Base-by-base conservation (phyloP, 1,139 yeast species). In the Geotrichum phurueaensis region DNA sequence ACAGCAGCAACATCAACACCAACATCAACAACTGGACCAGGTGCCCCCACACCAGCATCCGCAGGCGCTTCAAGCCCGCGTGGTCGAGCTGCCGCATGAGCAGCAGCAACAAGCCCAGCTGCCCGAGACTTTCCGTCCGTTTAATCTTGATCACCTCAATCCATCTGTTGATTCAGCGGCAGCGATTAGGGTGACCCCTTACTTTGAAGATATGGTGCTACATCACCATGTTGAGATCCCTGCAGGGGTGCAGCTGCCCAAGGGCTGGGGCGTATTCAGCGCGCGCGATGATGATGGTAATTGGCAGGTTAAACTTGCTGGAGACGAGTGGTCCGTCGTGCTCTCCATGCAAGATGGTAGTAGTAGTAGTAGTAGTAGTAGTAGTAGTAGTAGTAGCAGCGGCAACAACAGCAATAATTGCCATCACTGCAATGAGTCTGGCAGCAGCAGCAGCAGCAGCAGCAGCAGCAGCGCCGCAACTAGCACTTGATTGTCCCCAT, bases 271-370 rank as follows among this genome's bases (percentile, higher is more conserved):
- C 6, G 61, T 54, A 5, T 52, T 59, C 15, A 56, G 55, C 20
- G 55, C 59, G 31, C 43, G 47, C 12, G 55, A 56, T 12, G 25
- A 31, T 6, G 55, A 57, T 45, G 65, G 65, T n/a, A 54, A 43
- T 13, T 43, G 56, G 27, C 60, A 63, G 36, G 60, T 64, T 18
- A 61, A 58, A 49, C 53, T 63, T n/a, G 58, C 58, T 27, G 47
- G 51, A 20, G 54, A 57, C 36, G 56, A 62, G 15, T 65, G 66
- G 68, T 66, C 65, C 10, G 55, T 62, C 10, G 60, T 64, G 13
- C 53, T 53, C 18, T 48, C 60, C 25, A 22, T 49, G n/a, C 57
- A 53, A 20, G 13, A n/a, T 6, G 15, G 45, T 39, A 6, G 20
- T n/a, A 39, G 20, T 15, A 39, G 45, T 39, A 15, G 15, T 6